Evolutionary conservation across 2,329 filamentous ascomycete species (phyloP).

Genomic region (Colletotrichum spaethianum): DNA sequence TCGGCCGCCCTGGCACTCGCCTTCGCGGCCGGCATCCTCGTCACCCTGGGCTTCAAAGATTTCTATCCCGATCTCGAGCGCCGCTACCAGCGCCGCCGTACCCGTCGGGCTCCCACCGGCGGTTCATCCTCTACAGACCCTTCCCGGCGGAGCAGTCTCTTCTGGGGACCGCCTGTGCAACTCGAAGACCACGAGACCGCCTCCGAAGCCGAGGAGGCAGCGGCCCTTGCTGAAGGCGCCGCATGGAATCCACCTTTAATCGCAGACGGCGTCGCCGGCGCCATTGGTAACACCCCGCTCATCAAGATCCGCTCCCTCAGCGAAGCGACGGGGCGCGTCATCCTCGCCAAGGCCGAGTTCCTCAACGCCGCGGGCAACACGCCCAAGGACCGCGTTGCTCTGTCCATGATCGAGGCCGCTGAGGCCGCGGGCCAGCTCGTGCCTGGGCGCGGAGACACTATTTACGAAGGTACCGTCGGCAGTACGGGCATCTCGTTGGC

Average conservation of each 20-base stretch:
- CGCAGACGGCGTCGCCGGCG: slow-evolving; percentile 86
- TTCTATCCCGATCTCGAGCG: slow-evolving; percentile 81
- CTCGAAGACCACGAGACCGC: slow-evolving; percentile 70
- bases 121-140: slow-evolving; percentile 37
- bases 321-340: slow-evolving; percentile 87
- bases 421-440: slow-evolving; percentile 83
- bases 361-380: slow-evolving; percentile 95
- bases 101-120: slow-evolving; percentile 41
- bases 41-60: slow-evolving; percentile 85
- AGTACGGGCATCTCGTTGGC: slow-evolving; percentile 97
- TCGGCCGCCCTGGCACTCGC: slow-evolving; percentile 77
- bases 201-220: slow-evolving; percentile 45
- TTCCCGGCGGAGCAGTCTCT: slow-evolving; percentile 59
- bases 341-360: slow-evolving; percentile 96
- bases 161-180: slow-evolving; percentile 63
- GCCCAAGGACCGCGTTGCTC: slow-evolving; percentile 94
- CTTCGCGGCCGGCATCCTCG: slow-evolving; percentile 82
- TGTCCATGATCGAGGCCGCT: slow-evolving; percentile 88
- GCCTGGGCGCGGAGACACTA: slow-evolving; percentile 88
- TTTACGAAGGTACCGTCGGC: slow-evolving; percentile 97
- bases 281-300: slow-evolving; percentile 94
- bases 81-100: slow-evolving; percentile 67
- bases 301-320: slow-evolving; percentile 89
- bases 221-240: slow-evolving; percentile 42
- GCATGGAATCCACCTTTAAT: slow-evolving; percentile 56